Base-by-base conservation (phyloP, 2,329 filamentous ascomycete genomes). In the Emydomyces testavorans region DNA sequence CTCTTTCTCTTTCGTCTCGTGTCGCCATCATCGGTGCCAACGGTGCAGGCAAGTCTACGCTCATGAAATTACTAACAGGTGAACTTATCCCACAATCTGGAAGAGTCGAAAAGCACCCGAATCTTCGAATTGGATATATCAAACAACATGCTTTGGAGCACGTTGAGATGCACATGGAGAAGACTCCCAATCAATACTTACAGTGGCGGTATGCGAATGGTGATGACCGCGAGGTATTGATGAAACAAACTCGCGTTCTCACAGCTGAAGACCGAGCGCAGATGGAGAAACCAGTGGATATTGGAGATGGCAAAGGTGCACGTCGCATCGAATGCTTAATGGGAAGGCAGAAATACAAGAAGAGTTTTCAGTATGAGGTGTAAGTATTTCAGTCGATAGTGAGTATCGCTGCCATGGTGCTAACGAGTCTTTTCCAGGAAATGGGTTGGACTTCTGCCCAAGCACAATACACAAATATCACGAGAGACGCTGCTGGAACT, bases 141-240 rank as follows among this genome's bases (percentile, higher is more conserved):
- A 96, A 96, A 74, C 92, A 98, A 73, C 92, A 98, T 68, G 92
- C 92, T 37, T 77, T 98, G 10, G 92, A 98, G 74, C 92, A 98
- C 78, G 92, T 98, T 8, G 90, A 98, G 71, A 94, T 95, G 90
- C 92, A 98, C 63, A 74, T 96, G 58, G 92, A 98, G 70, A 98
- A 98, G 79, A 98, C 92, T 0, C 92, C 92, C 34, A 96, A 94
- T 66, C 92, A 98, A 70, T 98, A 98, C 63, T 77, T 98, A 28
- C 92, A 96, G 70, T 98, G 92, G 92, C 85, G 92, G 60, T 98
- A 96, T 64, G 86, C 86, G 60, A 87, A 96, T 62, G 92, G 92
- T 62, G 92, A 96, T 58, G 92, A 98, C 60, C 86, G 92, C 44
- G 92, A 98, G 66, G 90, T 96, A 34, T 78, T 93, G 67, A 80